Conservation (phyloP, 106 monocot species). For the Iris macrosiphon region DNA sequence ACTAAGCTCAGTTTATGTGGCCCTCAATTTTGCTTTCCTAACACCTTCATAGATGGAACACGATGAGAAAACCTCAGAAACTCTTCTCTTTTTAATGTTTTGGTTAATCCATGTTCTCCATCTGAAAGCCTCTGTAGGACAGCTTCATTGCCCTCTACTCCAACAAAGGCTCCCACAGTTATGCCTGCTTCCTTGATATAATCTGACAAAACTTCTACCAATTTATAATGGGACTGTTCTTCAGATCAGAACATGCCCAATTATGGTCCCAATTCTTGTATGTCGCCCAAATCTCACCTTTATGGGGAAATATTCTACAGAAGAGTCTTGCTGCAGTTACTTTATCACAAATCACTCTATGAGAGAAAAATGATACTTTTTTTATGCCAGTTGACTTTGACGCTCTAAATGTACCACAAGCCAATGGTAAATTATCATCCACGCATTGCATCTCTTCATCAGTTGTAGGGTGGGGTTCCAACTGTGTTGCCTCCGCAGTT, state of each 20-base stretch:
- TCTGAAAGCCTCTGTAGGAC: neutral
- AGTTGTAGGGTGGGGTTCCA: conserved; percentile 8
- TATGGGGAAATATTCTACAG: conserved; percentile 1
- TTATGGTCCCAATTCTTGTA: conserved; percentile 3
- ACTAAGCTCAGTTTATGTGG: too few relatives aligned
- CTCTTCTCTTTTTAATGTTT: conserved; percentile 8
- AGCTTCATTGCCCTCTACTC: conserved; percentile 7
- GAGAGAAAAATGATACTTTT: too few relatives aligned
- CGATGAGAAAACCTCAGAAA: conserved; percentile 12
- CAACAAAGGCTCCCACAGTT: conserved; percentile 10
- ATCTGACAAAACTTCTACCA: conserved; percentile 11
- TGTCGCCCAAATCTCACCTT: conserved; percentile 9
- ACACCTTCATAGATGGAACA: conserved; percentile 2
- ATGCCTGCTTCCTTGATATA: conserved; percentile 7
- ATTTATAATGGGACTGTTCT: conserved; percentile 1
- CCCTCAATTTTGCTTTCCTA: too few relatives aligned
- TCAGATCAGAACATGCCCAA: neutral
- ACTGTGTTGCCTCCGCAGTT: neutral
- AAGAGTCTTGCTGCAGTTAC: neutral
- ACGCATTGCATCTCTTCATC: conserved; percentile 11
- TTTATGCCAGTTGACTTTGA: conserved; percentile 1
- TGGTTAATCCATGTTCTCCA: conserved; percentile 4
- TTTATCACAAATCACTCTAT: too few relatives aligned
- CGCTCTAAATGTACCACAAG: conserved; percentile 4
- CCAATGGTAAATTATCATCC: conserved; percentile 1